Evolutionary conservation across 768 basidiomycete species (phyloP).

Genomic region (Gautieria morchelliformis): DNA sequence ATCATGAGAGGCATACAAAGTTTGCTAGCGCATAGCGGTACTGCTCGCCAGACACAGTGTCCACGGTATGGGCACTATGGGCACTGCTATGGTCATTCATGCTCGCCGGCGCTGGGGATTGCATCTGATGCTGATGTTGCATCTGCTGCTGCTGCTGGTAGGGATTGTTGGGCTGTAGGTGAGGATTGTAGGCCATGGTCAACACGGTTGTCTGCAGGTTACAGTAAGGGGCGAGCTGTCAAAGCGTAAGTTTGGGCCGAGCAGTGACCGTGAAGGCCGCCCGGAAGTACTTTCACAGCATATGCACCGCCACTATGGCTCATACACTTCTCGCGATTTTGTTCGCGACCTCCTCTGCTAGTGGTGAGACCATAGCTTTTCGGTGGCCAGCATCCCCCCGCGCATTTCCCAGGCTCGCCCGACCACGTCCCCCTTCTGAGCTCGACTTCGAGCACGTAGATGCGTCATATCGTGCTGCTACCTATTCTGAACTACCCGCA

Average conservation of each 20-base stretch:
- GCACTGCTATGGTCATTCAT: not conserved
- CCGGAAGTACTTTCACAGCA: not conserved
- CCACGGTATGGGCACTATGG: conserved; percentile 3
- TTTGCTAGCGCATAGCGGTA: conserved; percentile 79
- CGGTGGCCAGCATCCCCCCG: conserved; percentile 75
- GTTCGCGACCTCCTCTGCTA: conserved; percentile 77
- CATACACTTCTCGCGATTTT: conserved; percentile 74
- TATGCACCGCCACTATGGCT: conserved; percentile 37
- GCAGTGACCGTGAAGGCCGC: not conserved
- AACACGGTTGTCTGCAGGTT: not conserved
- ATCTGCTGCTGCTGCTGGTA: conserved; percentile 1
- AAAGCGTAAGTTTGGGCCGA: not conserved
- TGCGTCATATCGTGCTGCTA: conserved; percentile 13
- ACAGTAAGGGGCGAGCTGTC: not conserved
- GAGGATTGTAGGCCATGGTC: conserved; percentile 4
- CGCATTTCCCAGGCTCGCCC: conserved; percentile 56
- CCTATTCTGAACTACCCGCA: not conserved
- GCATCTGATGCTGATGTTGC: not conserved
- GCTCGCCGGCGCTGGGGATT: not conserved
- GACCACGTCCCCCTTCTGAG: conserved; percentile 53
- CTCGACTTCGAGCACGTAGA: conserved; percentile 34
- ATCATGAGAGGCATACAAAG: conserved; percentile 40
- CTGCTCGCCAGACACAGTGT: conserved; percentile 45
- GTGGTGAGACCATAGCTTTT: conserved; percentile 69
- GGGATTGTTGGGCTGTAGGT: conserved; percentile 1